These are phyloP conservation scores for Trichosporon faecale DNA, from an alignment of 1,284 basidiomycete species.

Conservation along the genomic window DNA sequence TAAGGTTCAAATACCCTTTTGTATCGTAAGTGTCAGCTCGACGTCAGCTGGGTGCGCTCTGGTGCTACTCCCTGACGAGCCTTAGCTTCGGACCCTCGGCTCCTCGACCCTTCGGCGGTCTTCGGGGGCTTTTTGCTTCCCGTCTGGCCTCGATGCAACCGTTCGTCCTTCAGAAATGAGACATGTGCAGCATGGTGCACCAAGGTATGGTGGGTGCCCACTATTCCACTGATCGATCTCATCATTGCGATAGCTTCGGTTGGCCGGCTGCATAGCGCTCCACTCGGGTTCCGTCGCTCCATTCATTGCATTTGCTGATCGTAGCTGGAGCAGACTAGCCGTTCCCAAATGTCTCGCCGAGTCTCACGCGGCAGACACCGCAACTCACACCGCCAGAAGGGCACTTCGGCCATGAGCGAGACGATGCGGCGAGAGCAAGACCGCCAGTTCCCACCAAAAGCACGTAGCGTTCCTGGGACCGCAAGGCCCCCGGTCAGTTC, in stretches of 20 bases:
- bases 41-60: not conserved
- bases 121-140: slow-evolving; percentile 11
- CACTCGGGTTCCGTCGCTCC: not conserved
- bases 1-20: slow-evolving; percentile 1
- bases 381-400: no score
- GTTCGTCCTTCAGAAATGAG: not conserved
- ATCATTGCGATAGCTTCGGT: not conserved
- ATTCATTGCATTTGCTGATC: not conserved
- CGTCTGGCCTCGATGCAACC: not conserved
- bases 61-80: not conserved
- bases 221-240: not conserved
- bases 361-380: not conserved
- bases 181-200: not conserved
- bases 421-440: not conserved
- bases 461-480: not conserved
- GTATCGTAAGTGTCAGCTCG: not conserved
- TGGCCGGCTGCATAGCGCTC: not conserved
- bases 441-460: not conserved
- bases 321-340: not conserved
- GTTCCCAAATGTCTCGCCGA: not conserved
- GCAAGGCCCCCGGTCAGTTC: slow-evolving; percentile 4
- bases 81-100: not conserved
- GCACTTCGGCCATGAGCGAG: not conserved
- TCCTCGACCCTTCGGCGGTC: not conserved
- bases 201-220: not conserved